A percentile compares a stretch with the other conserved stretches of the same genome.
Conservation (phyloP, 257 asterid genomes). For the Primulina eburnea region DNA sequence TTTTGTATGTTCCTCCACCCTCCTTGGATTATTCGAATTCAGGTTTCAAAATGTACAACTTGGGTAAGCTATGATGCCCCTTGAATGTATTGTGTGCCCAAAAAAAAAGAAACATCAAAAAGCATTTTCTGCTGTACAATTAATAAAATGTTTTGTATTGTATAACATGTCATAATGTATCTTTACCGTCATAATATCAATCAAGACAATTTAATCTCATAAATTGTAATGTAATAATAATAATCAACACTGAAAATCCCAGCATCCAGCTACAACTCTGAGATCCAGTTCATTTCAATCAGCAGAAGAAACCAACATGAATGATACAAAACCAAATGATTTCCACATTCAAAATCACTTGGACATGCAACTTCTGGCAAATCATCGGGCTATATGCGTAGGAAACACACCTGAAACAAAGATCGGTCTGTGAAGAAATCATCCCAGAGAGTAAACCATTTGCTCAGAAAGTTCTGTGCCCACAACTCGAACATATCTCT, state of each 20-base stretch:
- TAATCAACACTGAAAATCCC: too few relatives aligned
- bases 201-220: not conserved
- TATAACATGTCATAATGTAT: not conserved
- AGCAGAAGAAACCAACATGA: not conserved
- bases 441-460: slow-evolving; percentile 66
- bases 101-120: too few relatives aligned
- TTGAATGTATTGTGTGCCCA: too few relatives aligned
- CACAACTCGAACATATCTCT: slow-evolving; percentile 54
- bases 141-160: not conserved
- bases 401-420: slow-evolving; percentile 21
- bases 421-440: slow-evolving; percentile 27
- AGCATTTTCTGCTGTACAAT: not conserved
- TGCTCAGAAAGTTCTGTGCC: slow-evolving; percentile 75
- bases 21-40: too few relatives aligned
- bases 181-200: not conserved
- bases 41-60: too few relatives aligned
- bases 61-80: not conserved
- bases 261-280: too few relatives aligned
- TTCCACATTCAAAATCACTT: not conserved
- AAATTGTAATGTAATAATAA: too few relatives aligned
- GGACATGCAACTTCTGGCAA: slow-evolving; percentile 2
- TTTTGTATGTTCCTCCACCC: too few relatives aligned
- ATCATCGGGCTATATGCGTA: not conserved
- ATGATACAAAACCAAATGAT: slow-evolving; percentile 2
- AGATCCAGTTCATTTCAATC: not conserved